Conservation (phyloP, 345 rosid species). For the Geranium brycei region DNA sequence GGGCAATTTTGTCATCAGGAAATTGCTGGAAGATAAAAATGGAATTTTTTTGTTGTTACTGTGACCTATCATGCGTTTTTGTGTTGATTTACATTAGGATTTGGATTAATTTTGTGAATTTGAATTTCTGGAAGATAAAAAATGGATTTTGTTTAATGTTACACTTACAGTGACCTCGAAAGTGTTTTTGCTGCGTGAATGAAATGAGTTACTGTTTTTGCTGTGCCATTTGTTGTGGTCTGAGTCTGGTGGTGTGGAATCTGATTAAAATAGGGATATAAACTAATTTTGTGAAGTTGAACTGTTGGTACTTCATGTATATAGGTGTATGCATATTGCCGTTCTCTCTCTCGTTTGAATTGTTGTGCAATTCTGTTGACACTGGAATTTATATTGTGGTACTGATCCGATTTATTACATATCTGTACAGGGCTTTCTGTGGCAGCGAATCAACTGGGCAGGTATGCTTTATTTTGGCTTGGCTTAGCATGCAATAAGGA, state of each 20-base stretch:
- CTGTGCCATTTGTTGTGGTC: not conserved
- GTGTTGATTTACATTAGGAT: too few species aligned
- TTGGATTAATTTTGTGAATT: too few species aligned
- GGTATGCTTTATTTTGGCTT: slow-evolving; percentile 24
- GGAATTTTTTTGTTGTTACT: too few species aligned
- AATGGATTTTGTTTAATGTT: too few species aligned
- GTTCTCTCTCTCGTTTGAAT: not conserved
- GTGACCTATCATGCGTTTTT: too few species aligned
- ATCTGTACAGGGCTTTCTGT: slow-evolving; percentile 53
- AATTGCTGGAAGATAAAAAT: too few species aligned
- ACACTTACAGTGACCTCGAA: too few species aligned
- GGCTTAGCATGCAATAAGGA: not conserved
- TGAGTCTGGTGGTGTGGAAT: not conserved
- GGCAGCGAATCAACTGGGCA: slow-evolving; percentile 51
- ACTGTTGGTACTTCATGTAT: not conserved
- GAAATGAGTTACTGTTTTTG: too few species aligned
- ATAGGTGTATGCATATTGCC: not conserved
- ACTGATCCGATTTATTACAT: slow-evolving; percentile 11
- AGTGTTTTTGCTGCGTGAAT: too few species aligned
- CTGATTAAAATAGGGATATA: not conserved
- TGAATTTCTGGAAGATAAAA: too few species aligned
- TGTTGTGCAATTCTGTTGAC: not conserved
- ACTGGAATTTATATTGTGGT: not conserved
- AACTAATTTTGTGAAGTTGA: not conserved
- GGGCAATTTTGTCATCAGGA: not conserved